Conservation (phyloP, 2,329 filamentous ascomycete genomes). For the Dactylellina haptotyla region DNA sequence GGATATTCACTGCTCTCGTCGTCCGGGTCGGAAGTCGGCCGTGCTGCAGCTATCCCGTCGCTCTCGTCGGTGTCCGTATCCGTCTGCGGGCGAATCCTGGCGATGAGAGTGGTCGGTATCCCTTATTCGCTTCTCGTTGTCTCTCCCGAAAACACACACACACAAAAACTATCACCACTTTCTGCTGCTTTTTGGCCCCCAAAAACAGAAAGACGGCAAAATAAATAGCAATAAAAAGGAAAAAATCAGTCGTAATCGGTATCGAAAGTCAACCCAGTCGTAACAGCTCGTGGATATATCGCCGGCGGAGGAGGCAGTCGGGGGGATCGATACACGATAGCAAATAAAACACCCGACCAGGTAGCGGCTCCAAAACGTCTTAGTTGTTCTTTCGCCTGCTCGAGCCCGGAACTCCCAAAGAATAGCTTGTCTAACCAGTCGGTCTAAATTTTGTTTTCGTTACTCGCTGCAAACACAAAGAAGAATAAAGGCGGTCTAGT, state of each 20-base stretch:
- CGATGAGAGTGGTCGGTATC: not conserved
- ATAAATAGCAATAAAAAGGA: not conserved
- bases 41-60: slow-evolving; percentile 3
- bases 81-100: too few relatives aligned
- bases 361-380: slow-evolving; percentile 42
- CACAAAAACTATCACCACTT: slow-evolving; percentile 14
- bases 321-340: not conserved
- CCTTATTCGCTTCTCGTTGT: not conserved
- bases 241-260: not conserved
- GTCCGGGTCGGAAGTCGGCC: not conserved
- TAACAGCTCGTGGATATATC: not conserved
- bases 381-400: slow-evolving; percentile 53
- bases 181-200: not conserved
- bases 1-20: too few relatives aligned
- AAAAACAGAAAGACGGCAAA: not conserved
- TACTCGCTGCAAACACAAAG: too few relatives aligned
- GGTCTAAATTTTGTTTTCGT: too few relatives aligned
- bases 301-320: not conserved
- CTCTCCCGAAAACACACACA: slow-evolving; percentile 24
- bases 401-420: too few relatives aligned
- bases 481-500: too few relatives aligned
- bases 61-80: too few relatives aligned
- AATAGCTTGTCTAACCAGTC: too few relatives aligned
- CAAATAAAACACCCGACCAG: slow-evolving; percentile 37
- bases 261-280: not conserved